Evolutionary conservation across 2,329 filamentous ascomycete genomes (phyloP).

Genomic region (Bipolaris oryzae): DNA sequence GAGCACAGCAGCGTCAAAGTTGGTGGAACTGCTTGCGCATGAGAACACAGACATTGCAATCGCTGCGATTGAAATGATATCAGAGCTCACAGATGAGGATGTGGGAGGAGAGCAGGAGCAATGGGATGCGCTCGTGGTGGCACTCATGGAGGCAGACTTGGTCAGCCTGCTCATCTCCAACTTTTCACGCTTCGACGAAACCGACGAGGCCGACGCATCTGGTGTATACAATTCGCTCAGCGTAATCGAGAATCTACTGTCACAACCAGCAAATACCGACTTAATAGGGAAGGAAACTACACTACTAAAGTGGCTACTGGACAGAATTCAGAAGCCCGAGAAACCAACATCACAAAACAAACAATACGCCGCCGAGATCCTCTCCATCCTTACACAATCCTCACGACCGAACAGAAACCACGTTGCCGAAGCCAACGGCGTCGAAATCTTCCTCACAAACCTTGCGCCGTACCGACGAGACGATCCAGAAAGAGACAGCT

Average conservation of each 20-base stretch:
- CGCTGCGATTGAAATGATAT: conserved; percentile 84
- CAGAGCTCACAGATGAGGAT: conserved; percentile 92
- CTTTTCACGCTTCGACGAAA: conserved; percentile 79
- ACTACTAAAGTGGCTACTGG: conserved; percentile 77
- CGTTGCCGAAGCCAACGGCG: conserved; percentile 70
- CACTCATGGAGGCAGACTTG: conserved; percentile 69
- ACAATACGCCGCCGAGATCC: conserved; percentile 89
- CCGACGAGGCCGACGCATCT: conserved; percentile 71
- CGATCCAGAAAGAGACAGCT: conserved; percentile 82
- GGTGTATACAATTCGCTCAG: conserved; percentile 85
- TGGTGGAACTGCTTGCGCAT: conserved; percentile 84
- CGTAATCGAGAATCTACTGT: conserved; percentile 85
- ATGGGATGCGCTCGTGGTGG: conserved; percentile 75
- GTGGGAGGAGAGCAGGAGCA: conserved; percentile 79
- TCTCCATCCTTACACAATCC: conserved; percentile 85
- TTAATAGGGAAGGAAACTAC: conserved; percentile 71
- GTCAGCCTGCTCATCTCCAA: conserved; percentile 77
- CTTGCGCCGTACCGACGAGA: conserved; percentile 83
- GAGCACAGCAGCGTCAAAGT: conserved; percentile 71
- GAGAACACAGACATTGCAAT: conserved; percentile 98
- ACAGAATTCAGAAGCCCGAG: conserved; percentile 73
- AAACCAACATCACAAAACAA: conserved; percentile 81
- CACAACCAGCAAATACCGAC: conserved; percentile 70
- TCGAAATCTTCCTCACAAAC: conserved; percentile 81
- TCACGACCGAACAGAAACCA: conserved; percentile 68